phyloP scores from a whole-genome alignment of 345 rosid genomes.

The Trapa bicornis region DNA sequence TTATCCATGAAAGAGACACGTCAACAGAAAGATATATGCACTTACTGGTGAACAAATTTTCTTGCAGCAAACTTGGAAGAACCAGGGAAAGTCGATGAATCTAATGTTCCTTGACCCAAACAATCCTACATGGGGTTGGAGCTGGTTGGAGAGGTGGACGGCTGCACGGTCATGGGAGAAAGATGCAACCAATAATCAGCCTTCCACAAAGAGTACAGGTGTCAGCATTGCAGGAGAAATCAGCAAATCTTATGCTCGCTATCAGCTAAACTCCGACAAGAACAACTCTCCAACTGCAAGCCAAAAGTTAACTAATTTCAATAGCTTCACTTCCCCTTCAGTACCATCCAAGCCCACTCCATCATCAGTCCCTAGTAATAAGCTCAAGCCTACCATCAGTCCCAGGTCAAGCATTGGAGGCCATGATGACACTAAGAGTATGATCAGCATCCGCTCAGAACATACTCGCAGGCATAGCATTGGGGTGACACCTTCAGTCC shows the following conservation, averaged over 20 bases:
- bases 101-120: slow-evolving; percentile 73
- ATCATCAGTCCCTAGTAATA: slow-evolving; percentile 33
- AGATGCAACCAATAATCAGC: slow-evolving; percentile 35
- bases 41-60: background rate
- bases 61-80: slow-evolving; percentile 75
- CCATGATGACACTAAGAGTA: slow-evolving; percentile 58
- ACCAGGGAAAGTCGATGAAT: slow-evolving; percentile 37
- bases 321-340: slow-evolving; percentile 30
- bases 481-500: slow-evolving; percentile 33
- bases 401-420: slow-evolving; percentile 27
- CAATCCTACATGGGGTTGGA: slow-evolving; percentile 97
- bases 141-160: slow-evolving; percentile 99
- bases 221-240: slow-evolving; percentile 41
- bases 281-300: slow-evolving; percentile 44
- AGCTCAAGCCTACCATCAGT: slow-evolving; percentile 41
- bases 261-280: slow-evolving; percentile 50
- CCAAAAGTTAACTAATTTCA: slow-evolving; percentile 35
- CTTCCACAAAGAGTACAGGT: slow-evolving; percentile 35
- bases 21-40: background rate
- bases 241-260: slow-evolving; percentile 43
- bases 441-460: slow-evolving; percentile 48
- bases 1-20: too few relatives aligned
- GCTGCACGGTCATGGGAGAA: slow-evolving; percentile 84
- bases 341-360: slow-evolving; percentile 42
- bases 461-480: slow-evolving; percentile 58